phyloP scores from a whole-genome alignment of 805 yeast genomes.

The Suhomyces faveliae region DNA sequence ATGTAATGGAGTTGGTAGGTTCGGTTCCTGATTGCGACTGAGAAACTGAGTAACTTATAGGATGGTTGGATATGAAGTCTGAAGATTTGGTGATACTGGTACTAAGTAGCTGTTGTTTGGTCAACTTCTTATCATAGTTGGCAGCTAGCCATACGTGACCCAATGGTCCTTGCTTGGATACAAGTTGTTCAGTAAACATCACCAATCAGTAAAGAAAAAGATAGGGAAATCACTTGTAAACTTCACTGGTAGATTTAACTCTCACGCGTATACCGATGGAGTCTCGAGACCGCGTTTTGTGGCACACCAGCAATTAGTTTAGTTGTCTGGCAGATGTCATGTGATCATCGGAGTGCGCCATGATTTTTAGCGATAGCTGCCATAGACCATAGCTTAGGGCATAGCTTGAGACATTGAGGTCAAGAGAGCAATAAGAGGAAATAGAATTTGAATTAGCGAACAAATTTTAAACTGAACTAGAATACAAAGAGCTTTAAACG shows the following conservation, averaged over 20 bases:
- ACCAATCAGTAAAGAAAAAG: background rate
- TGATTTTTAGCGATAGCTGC: background rate
- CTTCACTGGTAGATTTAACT: background rate
- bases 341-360: background rate
- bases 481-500: no score
- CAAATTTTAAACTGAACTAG: no score
- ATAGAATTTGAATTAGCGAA: background rate
- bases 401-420: no score
- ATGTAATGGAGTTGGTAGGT: slow-evolving; percentile 54
- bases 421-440: background rate
- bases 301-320: background rate
- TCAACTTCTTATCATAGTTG: slow-evolving; percentile 73
- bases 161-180: slow-evolving; percentile 75
- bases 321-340: background rate
- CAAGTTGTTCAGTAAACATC: slow-evolving; percentile 13
- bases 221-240: background rate
- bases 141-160: slow-evolving; percentile 94
- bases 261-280: slow-evolving; percentile 1
- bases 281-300: slow-evolving; percentile 1
- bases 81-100: slow-evolving; percentile 64
- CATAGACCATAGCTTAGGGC: background rate
- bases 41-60: slow-evolving; percentile 45
- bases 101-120: slow-evolving; percentile 68
- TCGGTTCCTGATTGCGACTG: slow-evolving; percentile 15
- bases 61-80: slow-evolving; percentile 48